A percentile compares a stretch with the other conserved stretches of the same genome.
Conservation (phyloP, 164 flowering plant genomes). For the Chimonanthus salicifolius region DNA sequence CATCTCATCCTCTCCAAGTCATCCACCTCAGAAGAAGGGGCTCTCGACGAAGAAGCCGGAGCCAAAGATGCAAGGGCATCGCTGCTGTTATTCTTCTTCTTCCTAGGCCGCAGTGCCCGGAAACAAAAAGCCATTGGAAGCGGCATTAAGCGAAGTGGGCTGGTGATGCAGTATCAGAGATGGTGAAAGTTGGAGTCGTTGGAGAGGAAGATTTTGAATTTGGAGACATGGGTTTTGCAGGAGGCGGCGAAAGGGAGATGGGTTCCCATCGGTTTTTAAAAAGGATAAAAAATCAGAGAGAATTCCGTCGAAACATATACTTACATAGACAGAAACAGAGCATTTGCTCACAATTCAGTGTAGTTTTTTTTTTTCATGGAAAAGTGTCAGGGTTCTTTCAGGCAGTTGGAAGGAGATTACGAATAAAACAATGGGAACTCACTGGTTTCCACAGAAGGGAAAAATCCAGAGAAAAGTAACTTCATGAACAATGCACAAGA, state of each 20-base stretch:
- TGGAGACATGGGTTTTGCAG: constrained; percentile 47
- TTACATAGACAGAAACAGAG: background rate
- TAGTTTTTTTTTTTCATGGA: background rate
- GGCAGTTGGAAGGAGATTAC: background rate
- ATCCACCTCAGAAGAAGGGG: constrained; percentile 35
- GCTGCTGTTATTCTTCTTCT: constrained; percentile 22
- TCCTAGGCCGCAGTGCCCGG: constrained; percentile 38
- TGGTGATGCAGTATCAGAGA: constrained; percentile 19
- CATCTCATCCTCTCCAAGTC: constrained; percentile 72
- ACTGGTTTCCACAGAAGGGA: background rate
- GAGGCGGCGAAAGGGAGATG: constrained; percentile 12
- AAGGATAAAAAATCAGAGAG: background rate
- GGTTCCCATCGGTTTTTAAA: constrained; percentile 33
- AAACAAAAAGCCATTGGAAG: constrained; percentile 43
- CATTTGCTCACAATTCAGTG: background rate
- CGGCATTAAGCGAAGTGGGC: constrained; percentile 1
- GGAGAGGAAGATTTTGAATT: constrained; percentile 57
- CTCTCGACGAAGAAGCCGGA: constrained; percentile 28
- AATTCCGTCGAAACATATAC: background rate
- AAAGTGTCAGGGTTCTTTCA: background rate
- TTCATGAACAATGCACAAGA: background rate
- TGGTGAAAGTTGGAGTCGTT: constrained; percentile 44
- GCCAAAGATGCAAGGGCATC: constrained; percentile 17
- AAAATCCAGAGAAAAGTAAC: background rate
- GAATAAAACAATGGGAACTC: background rate